phyloP scores from a whole-genome alignment of 179 eudicot genomes.

The Actinidia arguta region DNA sequence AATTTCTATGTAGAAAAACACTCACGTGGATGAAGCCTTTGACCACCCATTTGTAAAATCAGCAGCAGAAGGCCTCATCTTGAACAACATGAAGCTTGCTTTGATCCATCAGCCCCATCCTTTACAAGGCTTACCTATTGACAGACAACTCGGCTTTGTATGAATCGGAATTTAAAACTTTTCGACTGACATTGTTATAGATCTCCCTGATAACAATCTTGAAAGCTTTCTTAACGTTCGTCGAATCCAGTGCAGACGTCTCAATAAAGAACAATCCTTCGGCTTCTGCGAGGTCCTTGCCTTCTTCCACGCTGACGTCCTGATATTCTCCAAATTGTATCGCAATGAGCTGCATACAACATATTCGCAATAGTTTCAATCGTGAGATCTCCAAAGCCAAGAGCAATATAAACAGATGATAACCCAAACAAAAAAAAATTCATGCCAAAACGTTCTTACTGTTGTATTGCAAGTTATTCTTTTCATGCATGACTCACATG shows the following conservation, averaged over 20 bases:
- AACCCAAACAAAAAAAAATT: too few species aligned
- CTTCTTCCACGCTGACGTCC: slow-evolving; percentile 61
- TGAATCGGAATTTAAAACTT: slow-evolving; percentile 66
- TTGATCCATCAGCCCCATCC: slow-evolving; percentile 32
- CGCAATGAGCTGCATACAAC: slow-evolving; percentile 70
- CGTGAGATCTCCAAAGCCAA: background rate
- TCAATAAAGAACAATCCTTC: slow-evolving; percentile 73
- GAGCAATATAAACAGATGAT: background rate
- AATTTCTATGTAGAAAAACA: background rate
- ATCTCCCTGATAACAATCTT: slow-evolving; percentile 67
- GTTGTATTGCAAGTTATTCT: too few species aligned
- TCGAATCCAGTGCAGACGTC: slow-evolving; percentile 71
- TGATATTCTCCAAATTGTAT: slow-evolving; percentile 63
- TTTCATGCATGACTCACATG: too few species aligned
- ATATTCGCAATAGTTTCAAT: background rate
- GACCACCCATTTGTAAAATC: background rate
- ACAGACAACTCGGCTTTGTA: slow-evolving; percentile 64
- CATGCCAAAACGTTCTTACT: too few species aligned
- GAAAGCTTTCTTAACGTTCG: slow-evolving; percentile 66
- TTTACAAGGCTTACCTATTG: slow-evolving; percentile 61
- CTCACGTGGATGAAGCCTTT: background rate
- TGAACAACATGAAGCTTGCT: slow-evolving; percentile 56
- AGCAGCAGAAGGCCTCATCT: slow-evolving; percentile 22
- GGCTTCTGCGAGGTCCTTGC: slow-evolving; percentile 67
- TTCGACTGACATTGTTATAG: slow-evolving; percentile 62